Conservation (phyloP, 345 rosid species). For the Psidium friedrichsthalianum region DNA sequence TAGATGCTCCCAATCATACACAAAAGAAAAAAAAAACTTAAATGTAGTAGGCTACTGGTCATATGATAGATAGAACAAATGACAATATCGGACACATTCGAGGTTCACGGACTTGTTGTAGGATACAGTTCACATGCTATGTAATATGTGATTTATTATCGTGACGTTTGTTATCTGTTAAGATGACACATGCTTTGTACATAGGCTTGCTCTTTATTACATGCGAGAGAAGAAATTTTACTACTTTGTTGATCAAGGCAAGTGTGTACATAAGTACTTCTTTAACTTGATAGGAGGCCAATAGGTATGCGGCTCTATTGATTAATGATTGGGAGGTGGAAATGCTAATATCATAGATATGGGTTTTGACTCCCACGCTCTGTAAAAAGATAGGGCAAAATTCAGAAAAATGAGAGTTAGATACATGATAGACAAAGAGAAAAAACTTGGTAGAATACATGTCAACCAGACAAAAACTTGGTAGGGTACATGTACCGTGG, state of each 20-base stretch:
- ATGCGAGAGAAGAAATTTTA: not conserved
- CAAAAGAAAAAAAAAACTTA: not conserved
- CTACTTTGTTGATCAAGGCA: not conserved
- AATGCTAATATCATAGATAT: no score
- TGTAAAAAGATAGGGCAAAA: no score
- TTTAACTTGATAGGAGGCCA: not conserved
- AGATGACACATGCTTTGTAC: not conserved
- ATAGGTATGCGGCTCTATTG: no score
- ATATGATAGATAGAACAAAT: not conserved
- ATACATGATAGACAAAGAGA: no score
- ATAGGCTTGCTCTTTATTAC: not conserved
- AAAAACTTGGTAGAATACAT: not conserved
- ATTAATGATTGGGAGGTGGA: no score
- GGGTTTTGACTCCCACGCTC: no score
- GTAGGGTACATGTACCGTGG: no score
- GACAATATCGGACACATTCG: not conserved
- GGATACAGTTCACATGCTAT: not conserved
- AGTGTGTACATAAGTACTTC: not conserved
- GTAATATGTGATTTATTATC: not conserved
- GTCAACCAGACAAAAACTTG: no score
- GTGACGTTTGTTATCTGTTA: not conserved
- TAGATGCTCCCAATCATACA: not conserved
- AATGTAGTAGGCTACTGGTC: not conserved
- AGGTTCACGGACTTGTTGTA: not conserved
- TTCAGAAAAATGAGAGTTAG: no score